Conservation (phyloP, 2,329 filamentous ascomycete genomes). For the Colletotrichum orbiculare region DNA sequence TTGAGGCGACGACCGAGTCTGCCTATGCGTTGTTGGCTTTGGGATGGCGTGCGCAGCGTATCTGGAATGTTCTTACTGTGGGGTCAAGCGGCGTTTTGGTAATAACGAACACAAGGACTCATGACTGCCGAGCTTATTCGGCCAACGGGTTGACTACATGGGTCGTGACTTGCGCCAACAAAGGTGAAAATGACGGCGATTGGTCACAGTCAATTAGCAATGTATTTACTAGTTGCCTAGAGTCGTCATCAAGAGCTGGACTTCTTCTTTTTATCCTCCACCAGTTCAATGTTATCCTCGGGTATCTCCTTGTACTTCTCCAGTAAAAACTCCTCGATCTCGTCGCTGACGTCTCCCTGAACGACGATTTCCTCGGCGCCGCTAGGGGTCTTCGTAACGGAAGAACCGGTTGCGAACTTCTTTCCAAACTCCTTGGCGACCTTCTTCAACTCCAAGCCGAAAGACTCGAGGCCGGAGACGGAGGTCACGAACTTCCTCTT, state of each 20-base stretch:
- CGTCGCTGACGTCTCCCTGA: conserved; percentile 95
- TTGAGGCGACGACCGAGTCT: not conserved
- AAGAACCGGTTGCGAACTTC: conserved; percentile 95
- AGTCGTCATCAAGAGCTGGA: conserved; percentile 34
- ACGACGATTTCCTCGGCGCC: conserved; percentile 97
- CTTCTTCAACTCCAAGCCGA: conserved; percentile 94
- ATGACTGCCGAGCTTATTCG: too few relatives aligned
- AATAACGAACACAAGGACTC: conserved; percentile 11
- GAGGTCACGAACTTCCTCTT: conserved; percentile 98
- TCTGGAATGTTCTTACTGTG: not conserved
- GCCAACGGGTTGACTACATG: too few relatives aligned
- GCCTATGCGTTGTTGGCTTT: not conserved
- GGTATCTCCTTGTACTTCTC: conserved; percentile 92
- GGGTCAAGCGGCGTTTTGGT: conserved; percentile 13
- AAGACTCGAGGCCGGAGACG: conserved; percentile 89
- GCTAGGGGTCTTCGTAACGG: conserved; percentile 87
- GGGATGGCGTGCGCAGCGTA: conserved; percentile 12
- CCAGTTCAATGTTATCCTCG: conserved; percentile 92
- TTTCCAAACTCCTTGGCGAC: conserved; percentile 96
- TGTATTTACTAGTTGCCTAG: conserved; percentile 31
- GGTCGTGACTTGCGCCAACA: too few relatives aligned
- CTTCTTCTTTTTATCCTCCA: conserved; percentile 96
- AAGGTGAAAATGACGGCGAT: conserved; percentile 9
- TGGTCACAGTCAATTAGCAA: conserved; percentile 28
- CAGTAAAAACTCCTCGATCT: conserved; percentile 89